These are phyloP conservation scores for Candida pseudofarinosa DNA, from an alignment of 805 yeast genomes.

Conservation along the genomic window DNA sequence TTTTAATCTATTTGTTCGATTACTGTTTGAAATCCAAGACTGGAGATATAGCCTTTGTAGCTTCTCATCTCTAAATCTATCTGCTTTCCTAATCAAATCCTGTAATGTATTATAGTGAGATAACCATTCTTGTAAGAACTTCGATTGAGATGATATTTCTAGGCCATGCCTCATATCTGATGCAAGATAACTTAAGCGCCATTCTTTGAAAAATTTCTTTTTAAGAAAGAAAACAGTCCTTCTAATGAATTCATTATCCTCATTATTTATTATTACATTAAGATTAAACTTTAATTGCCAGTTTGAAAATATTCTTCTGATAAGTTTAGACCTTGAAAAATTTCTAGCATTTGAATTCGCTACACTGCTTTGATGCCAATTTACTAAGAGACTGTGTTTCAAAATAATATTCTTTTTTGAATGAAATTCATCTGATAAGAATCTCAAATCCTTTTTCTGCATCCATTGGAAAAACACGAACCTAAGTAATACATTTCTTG, in stretches of 20 bases:
- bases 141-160: background rate
- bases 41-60: background rate
- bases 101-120: background rate
- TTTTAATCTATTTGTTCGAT: background rate
- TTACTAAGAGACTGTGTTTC: conserved; percentile 4
- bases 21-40: background rate
- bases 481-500: conserved; percentile 5
- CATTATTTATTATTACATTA: background rate
- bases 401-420: conserved; percentile 3
- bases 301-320: conserved; percentile 5
- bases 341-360: conserved; percentile 9
- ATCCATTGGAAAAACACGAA: conserved; percentile 14
- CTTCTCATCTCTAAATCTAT: background rate
- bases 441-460: conserved; percentile 7
- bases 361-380: conserved; percentile 12
- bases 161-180: background rate
- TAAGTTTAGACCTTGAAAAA: conserved; percentile 4
- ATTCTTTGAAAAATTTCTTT: background rate
- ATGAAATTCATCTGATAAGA: conserved; percentile 6
- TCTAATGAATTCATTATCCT: background rate
- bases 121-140: background rate
- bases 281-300: conserved; percentile 13
- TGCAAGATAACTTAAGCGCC: background rate
- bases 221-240: too few species aligned
- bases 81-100: background rate